A percentile compares a stretch with the other conserved stretches of the same genome.
phyloP scores from a whole-genome alignment of 192 early-diverging fungal genomes.

The Coemansia javaensis region DNA sequence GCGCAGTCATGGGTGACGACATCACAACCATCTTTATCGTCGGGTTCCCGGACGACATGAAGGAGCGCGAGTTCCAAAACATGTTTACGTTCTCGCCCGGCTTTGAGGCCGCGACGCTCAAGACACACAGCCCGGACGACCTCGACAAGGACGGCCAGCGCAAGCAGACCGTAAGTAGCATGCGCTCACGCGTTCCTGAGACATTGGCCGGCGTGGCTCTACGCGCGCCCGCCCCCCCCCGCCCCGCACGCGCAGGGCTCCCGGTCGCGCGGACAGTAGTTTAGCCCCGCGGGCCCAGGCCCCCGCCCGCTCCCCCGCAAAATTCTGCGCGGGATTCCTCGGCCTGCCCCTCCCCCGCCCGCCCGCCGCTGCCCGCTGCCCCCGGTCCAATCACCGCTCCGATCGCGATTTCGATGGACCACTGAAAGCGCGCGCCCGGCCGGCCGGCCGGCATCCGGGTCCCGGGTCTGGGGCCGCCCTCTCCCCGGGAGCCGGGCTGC shows the following conservation, averaged over 20 bases:
- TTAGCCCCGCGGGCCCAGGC: too few relatives aligned
- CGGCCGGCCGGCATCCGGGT: too few relatives aligned
- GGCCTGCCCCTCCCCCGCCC: background rate
- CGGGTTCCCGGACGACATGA: conserved; percentile 98
- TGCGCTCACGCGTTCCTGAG: background rate
- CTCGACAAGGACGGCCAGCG: conserved; percentile 55
- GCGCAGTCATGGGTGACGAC: conserved; percentile 60
- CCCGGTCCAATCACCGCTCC: conserved; percentile 5
- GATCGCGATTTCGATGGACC: conserved; percentile 14
- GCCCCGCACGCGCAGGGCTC: background rate
- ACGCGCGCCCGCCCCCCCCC: background rate
- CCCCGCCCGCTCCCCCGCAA: too few relatives aligned
- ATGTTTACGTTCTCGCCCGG: conserved; percentile 98
- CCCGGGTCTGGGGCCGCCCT: too few relatives aligned
- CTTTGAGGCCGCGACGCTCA: conserved; percentile 96
- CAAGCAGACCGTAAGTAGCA: conserved; percentile 82
- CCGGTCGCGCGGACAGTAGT: background rate
- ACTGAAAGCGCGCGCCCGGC: conserved; percentile 2
- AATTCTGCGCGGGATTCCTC: background rate
- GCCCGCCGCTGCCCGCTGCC: background rate
- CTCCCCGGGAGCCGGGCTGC: too few relatives aligned
- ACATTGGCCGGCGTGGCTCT: too few relatives aligned
- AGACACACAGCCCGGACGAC: conserved; percentile 70
- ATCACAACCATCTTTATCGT: conserved; percentile 99
- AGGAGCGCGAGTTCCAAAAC: conserved; percentile 98